Evolutionary conservation across 441 rosid species (phyloP).

Genomic region (Capsella rubella): DNA sequence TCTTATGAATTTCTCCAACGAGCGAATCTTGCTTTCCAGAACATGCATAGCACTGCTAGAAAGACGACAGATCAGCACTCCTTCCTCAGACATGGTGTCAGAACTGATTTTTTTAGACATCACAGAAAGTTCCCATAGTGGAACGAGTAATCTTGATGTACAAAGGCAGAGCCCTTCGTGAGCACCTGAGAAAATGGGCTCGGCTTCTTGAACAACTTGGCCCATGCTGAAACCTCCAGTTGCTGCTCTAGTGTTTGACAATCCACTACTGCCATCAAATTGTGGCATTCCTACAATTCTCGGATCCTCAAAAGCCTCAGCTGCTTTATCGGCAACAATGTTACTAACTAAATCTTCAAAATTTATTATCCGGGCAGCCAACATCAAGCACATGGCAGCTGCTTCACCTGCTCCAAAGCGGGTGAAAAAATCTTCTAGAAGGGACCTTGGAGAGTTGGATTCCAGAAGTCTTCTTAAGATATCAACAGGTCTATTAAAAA

Average conservation of each 20-base stretch:
- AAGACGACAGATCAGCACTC: conserved; percentile 77
- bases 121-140: conserved; percentile 94
- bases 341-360: conserved; percentile 82
- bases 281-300: conserved; percentile 96
- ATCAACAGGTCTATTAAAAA: conserved; percentile 96
- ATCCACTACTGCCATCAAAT: conserved; percentile 81
- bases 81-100: conserved; percentile 57
- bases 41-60: conserved; percentile 79
- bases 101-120: conserved; percentile 65
- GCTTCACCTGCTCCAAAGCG: conserved; percentile 99
- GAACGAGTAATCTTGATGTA: conserved; percentile 88
- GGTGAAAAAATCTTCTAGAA: conserved; percentile 90
- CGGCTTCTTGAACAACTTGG: conserved; percentile 98
- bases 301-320: conserved; percentile 97
- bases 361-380: conserved; percentile 86
- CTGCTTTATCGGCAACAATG: conserved; percentile 87
- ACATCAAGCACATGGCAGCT: conserved; percentile 98
- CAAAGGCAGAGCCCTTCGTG: conserved; percentile 96
- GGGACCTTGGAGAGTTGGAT: conserved; percentile 81
- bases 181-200: conserved; percentile 94
- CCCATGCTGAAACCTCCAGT: conserved; percentile 99
- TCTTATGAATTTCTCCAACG: conserved; percentile 85
- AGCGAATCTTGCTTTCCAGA: conserved; percentile 86
- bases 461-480: conserved; percentile 89
- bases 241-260: conserved; percentile 80